Conservation (phyloP, 352 stramenopile species). For the Phytopythium sindhum region DNA sequence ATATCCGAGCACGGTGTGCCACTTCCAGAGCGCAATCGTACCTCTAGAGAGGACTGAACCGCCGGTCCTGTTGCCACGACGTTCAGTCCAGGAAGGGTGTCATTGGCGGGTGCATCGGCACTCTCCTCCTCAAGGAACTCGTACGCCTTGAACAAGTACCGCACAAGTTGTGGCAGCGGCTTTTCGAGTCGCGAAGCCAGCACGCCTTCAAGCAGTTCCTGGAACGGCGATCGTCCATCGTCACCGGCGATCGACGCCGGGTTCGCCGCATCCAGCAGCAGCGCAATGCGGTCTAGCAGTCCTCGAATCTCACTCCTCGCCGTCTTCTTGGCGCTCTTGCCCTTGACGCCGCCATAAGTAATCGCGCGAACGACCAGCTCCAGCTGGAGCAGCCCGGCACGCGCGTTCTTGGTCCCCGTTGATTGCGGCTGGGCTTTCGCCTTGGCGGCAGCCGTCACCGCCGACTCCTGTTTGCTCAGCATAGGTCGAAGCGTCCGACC, state of each 20-base stretch:
- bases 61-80: not conserved
- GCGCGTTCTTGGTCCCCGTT: not conserved
- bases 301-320: slow-evolving; percentile 61
- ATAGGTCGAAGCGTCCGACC: not conserved
- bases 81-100: not conserved
- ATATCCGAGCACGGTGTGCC: too few species aligned
- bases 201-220: slow-evolving; percentile 55
- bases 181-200: slow-evolving; percentile 38
- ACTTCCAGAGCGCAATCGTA: not conserved
- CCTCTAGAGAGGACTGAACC: not conserved
- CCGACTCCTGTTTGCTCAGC: not conserved
- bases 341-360: slow-evolving; percentile 24
- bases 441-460: not conserved
- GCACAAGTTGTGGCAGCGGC: slow-evolving; percentile 44
- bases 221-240: slow-evolving; percentile 71
- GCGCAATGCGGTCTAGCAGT: slow-evolving; percentile 67
- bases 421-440: not conserved
- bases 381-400: slow-evolving; percentile 52
- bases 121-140: slow-evolving; percentile 52
- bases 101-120: not conserved
- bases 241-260: slow-evolving; percentile 57
- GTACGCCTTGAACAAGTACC: slow-evolving; percentile 44
- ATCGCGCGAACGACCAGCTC: slow-evolving; percentile 61
- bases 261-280: slow-evolving; percentile 71
- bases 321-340: slow-evolving; percentile 30